Base-by-base conservation (phyloP, 2,329 filamentous ascomycete genomes). In the Xenoacremonium recifei region DNA sequence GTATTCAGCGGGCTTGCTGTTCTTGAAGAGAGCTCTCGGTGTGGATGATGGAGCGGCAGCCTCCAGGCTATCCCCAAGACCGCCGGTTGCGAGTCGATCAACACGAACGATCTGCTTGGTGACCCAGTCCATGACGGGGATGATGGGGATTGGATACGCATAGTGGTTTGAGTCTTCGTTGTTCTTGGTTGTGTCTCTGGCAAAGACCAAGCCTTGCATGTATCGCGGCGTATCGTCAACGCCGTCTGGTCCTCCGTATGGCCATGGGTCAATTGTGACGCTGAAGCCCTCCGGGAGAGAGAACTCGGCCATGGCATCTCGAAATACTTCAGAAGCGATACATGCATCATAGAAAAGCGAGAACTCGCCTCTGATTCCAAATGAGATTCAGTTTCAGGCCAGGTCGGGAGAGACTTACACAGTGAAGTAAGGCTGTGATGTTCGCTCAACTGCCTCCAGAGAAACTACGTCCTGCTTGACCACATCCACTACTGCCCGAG, bases 101-200 rank as follows among this genome's bases (percentile, higher is more conserved):
- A 84, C 65, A 3, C 78, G 73, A 32, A 83, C 59, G 31, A 84
- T 66, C 48, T 76, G 63, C 45, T 70, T 69, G n/a, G 72, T 79
- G 33, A 67, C 62, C 20, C 74, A 70, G 48, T 84, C 77, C 71
- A 84, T 76, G 19, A 84, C 67, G 2, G 76, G 75, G 33, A 78
- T 75, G 40, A 80, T 68, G 6, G 77, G 77, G n/a, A 84, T 62
- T 1, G 80, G 80, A 50, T 77, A 82, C 3, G 71, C 72, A 56
- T 84, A 84, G 54, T 83, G 79, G 50, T 85, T 84, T 2, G 78
- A 73, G 54, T 84, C 77, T 3, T 59, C 61, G 35, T 76, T 74
- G 25, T 67, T 63, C 25, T 64, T 70, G 13, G 62, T 58, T 4
- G 61, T 44, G 44, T 74, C 66, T 11, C 63, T 63, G n/a, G 69